Base-by-base conservation (phyloP, 305 asterid genomes). In the Fraxinus nigra region DNA sequence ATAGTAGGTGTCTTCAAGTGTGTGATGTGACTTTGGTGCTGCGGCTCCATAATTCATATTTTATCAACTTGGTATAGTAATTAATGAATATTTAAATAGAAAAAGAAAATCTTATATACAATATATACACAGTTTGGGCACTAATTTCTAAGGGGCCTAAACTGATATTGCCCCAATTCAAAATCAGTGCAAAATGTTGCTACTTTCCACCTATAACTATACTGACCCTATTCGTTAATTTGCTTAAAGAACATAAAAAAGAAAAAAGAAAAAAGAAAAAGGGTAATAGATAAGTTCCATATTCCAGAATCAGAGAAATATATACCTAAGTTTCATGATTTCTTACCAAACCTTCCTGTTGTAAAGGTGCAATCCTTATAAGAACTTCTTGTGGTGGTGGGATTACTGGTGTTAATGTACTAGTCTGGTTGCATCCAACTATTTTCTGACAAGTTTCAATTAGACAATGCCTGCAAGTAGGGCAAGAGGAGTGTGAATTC, bases 401-500 rank as follows among this genome's bases (percentile, higher is more conserved):
- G 3, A 73, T 28, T 3, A 13, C 34, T 11, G 69, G 65, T 9
- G 85, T 26, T 4, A 80, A 20, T 0, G 86, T 8, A 78, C 76
- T 38, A 0, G 83, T 48, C 24, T 43, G 82, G 28, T 59, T 48
- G 73, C 87, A 87, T 5, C 91, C 92, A 0, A 87, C 88, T 1
- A 91, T 90, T 67, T 94, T 92, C 4, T 86, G 91, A 18, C 95
- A 89, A 0, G 92, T 92, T 75, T 93, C 93, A 30, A 91, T 89
- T 11, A 94, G 90, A 81, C 97, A 92, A 88, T 94, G 89, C 9
- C 98, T 86, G 75, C 98, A 94, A 54, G 97, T 90, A 0, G 98
- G 98, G 85, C 98, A 94, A 0, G 97, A 92, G 0, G 98, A 92
- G 93, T 92, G 98, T 0, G 97, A 90, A 16, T 75, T 87, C 0